Conservation (phyloP, 768 basidiomycete genomes). For the Amanita rimosa region DNA sequence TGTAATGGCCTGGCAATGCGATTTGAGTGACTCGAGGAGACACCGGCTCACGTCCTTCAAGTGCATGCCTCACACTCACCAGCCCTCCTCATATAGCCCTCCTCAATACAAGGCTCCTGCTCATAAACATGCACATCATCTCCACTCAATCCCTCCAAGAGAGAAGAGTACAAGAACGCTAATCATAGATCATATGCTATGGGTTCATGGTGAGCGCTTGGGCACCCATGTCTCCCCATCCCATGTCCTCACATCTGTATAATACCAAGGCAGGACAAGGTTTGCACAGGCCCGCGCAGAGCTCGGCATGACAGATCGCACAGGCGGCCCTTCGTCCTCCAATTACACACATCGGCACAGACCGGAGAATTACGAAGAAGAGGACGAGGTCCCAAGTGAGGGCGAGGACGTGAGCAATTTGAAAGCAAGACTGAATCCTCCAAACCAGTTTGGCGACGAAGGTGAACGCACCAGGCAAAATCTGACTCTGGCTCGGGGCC, state of each 20-base stretch:
- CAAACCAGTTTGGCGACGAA: constrained; percentile 40
- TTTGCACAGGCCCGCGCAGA: constrained; percentile 80
- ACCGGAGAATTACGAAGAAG: constrained; percentile 70
- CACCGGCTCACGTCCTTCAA: not conserved
- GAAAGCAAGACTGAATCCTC: constrained; percentile 36
- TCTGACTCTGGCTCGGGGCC: constrained; percentile 45
- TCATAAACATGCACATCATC: constrained; percentile 81
- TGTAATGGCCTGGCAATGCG: not conserved
- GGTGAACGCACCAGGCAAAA: constrained; percentile 49
- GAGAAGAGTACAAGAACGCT: constrained; percentile 85
- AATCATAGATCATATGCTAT: constrained; percentile 81
- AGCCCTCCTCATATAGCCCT: constrained; percentile 1
- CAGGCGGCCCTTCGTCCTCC: constrained; percentile 51
- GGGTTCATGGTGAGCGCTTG: constrained; percentile 51
- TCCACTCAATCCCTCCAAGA: constrained; percentile 77
- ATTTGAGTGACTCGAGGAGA: too few relatives aligned
- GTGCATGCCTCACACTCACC: not conserved
- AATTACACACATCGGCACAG: constrained; percentile 55
- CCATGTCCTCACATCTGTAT: constrained; percentile 22
- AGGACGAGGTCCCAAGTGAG: constrained; percentile 54
- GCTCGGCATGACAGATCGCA: constrained; percentile 76
- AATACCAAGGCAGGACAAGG: too few relatives aligned
- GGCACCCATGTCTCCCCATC: not conserved
- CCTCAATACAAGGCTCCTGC: constrained; percentile 23
- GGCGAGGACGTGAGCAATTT: constrained; percentile 46